phyloP scores from a whole-genome alignment of 768 basidiomycete genomes.

The Leccinum rimulosum region DNA sequence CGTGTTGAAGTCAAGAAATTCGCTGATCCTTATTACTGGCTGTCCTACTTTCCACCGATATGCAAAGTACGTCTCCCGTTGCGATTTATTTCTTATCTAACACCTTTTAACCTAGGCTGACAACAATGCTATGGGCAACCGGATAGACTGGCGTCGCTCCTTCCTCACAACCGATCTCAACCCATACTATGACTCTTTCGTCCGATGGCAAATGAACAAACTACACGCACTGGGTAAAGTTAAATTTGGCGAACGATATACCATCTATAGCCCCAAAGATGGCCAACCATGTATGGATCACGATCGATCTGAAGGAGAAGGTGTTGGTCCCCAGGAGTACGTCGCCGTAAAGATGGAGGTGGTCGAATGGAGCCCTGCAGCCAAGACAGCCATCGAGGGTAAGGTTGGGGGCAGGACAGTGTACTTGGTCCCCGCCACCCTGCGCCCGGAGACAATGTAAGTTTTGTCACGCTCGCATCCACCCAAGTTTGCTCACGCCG shows the following conservation, averaged over 20 bases:
- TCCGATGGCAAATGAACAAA: conserved; percentile 98
- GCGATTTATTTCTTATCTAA: neutral
- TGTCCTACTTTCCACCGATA: conserved; percentile 94
- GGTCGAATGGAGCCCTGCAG: conserved; percentile 72
- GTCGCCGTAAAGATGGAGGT: conserved; percentile 95
- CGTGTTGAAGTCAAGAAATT: conserved; percentile 92
- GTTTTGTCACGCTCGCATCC: conserved; percentile 23
- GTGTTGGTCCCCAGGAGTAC: conserved; percentile 93
- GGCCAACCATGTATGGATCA: conserved; percentile 99
- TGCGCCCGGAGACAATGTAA: conserved; percentile 95
- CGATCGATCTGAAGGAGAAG: conserved; percentile 94
- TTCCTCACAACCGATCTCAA: conserved; percentile 96
- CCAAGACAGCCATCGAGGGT: conserved; percentile 58
- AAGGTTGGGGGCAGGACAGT: conserved; percentile 79
- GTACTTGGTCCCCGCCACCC: conserved; percentile 91
- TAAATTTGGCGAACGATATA: conserved; percentile 98
- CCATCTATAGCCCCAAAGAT: conserved; percentile 97
- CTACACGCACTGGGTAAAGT: conserved; percentile 84
- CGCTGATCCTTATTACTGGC: conserved; percentile 92
- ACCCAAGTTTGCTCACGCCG: neutral
- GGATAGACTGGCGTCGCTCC: conserved; percentile 94
- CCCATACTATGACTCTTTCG: conserved; percentile 96
- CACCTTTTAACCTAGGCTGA: conserved; percentile 45
- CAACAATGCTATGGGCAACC: conserved; percentile 84
- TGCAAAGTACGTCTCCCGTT: conserved; percentile 57